These are phyloP conservation scores for Akebia trifoliata DNA, from an alignment of 164 flowering plant genomes.

Conservation along the genomic window DNA sequence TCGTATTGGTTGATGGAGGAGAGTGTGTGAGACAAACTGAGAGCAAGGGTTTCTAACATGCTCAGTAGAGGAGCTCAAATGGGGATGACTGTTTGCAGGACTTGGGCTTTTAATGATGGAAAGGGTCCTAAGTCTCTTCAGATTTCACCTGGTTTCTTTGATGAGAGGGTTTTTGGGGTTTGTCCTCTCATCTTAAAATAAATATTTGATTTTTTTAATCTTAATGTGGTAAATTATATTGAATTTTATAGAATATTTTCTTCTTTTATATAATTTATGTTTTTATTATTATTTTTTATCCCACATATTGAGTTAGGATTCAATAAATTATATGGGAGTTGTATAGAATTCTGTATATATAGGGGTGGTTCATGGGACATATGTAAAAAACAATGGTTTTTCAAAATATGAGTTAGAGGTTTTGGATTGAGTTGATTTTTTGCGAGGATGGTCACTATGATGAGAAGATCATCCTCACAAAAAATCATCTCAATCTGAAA, in stretches of 20 bases:
- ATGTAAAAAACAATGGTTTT: no score
- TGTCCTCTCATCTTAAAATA: neutral
- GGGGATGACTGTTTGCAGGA: slow-evolving; percentile 60
- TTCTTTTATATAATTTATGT: no score
- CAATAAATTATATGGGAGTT: no score
- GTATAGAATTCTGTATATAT: no score
- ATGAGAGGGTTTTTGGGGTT: slow-evolving; percentile 46
- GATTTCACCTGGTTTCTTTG: slow-evolving; percentile 44
- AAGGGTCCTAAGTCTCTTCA: slow-evolving; percentile 39
- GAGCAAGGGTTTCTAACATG: slow-evolving; percentile 35
- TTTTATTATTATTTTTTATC: no score
- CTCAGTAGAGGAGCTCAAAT: slow-evolving; percentile 36
- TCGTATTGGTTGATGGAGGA: slow-evolving; percentile 61
- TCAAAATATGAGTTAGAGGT: no score
- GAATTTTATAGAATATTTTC: neutral
- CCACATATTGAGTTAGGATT: no score
- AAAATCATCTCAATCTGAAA: no score
- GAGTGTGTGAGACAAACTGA: slow-evolving; percentile 28
- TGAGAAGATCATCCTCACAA: no score
- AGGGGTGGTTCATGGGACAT: no score
- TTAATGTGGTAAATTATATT: neutral
- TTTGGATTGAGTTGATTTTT: no score
- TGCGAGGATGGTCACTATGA: no score
- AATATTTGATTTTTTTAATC: neutral
- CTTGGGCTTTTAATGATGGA: slow-evolving; percentile 71